A percentile compares a stretch with the other conserved stretches of the same genome.
Evolutionary conservation across 805 yeast genomes (phyloP).

Genomic region (Lipomyces chichibuensis): DNA sequence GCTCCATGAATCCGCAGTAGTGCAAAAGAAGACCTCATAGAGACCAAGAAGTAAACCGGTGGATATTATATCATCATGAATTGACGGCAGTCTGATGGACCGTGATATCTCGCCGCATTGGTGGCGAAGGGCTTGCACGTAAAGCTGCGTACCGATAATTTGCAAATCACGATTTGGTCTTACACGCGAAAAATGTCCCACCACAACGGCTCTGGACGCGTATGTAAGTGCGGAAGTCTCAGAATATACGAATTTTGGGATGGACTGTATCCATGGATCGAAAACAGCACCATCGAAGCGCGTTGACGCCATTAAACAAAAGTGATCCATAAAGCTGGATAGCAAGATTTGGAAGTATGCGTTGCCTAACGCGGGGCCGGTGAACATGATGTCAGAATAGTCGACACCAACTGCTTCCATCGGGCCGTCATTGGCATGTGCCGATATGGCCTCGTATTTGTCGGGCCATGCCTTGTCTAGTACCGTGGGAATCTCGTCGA

Average conservation of each 20-base stretch:
- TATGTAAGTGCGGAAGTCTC: background rate
- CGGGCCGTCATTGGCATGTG: background rate
- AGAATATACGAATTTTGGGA: background rate
- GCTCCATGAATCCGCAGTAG: background rate
- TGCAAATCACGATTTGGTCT: background rate
- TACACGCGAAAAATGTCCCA: background rate
- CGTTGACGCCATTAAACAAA: background rate
- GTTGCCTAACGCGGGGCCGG: background rate
- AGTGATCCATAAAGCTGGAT: slow-evolving; percentile 4
- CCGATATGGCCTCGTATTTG: background rate
- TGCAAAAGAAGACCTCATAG: slow-evolving; percentile 1
- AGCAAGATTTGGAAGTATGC: background rate
- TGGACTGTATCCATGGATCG: background rate
- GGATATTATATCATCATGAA: slow-evolving; percentile 4
- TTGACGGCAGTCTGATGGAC: background rate
- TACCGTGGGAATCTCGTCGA: background rate
- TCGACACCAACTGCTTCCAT: background rate
- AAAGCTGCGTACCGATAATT: background rate
- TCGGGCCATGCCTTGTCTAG: background rate
- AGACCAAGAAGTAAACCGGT: slow-evolving; percentile 7
- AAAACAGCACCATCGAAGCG: slow-evolving; percentile 2
- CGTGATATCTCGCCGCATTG: background rate
- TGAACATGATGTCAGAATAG: background rate
- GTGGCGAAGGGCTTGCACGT: background rate
- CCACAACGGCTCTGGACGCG: slow-evolving; percentile 2